Percentiles rank a stretch among this genome's conserved stretches.
These are phyloP conservation scores for Ganoderma sinense DNA, from an alignment of 1,284 basidiomycete species.

Conservation along the genomic window DNA sequence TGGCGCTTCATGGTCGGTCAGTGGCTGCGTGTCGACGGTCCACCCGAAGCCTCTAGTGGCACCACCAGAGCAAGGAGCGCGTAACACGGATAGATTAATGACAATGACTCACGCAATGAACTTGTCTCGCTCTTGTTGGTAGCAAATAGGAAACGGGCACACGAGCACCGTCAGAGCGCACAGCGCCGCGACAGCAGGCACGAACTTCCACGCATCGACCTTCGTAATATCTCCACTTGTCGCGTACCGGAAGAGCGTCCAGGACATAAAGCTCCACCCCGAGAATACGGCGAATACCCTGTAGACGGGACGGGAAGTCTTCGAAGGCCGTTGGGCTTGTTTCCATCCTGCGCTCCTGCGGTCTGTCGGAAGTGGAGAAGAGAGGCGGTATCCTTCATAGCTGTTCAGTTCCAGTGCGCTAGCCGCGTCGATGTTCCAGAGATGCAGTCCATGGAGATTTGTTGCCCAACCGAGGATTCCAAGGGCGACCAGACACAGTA, in stretches of 20 bases:
- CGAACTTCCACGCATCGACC: constrained; percentile 79
- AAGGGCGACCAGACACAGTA: constrained; percentile 49
- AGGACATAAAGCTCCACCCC: constrained; percentile 65
- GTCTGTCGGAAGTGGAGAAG: constrained; percentile 43
- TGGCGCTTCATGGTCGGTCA: constrained; percentile 51
- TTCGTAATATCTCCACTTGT: constrained; percentile 62
- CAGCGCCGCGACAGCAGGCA: constrained; percentile 76
- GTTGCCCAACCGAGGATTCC: constrained; percentile 61
- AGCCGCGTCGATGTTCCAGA: constrained; percentile 78
- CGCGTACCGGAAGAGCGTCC: constrained; percentile 68
- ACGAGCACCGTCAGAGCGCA: constrained; percentile 63
- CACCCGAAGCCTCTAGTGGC: background rate
- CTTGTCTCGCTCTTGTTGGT: constrained; percentile 75
- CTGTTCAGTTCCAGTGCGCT: constrained; percentile 69
- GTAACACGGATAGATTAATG: background rate
- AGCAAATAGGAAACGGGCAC: constrained; percentile 71
- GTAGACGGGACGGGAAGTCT: constrained; percentile 72
- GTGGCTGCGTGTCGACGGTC: background rate
- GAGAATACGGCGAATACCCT: constrained; percentile 69
- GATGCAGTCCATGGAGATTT: constrained; percentile 85
- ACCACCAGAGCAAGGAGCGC: constrained; percentile 1
- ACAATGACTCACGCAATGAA: constrained; percentile 74
- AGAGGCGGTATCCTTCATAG: constrained; percentile 37
- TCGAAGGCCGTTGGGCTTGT: constrained; percentile 43
- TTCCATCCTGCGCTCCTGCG: constrained; percentile 39